Evolutionary conservation across 768 basidiomycete species (phyloP), one percentile per base, ranked within the genome.

Genomic region (Leccinellum rugosiceps): DNA sequence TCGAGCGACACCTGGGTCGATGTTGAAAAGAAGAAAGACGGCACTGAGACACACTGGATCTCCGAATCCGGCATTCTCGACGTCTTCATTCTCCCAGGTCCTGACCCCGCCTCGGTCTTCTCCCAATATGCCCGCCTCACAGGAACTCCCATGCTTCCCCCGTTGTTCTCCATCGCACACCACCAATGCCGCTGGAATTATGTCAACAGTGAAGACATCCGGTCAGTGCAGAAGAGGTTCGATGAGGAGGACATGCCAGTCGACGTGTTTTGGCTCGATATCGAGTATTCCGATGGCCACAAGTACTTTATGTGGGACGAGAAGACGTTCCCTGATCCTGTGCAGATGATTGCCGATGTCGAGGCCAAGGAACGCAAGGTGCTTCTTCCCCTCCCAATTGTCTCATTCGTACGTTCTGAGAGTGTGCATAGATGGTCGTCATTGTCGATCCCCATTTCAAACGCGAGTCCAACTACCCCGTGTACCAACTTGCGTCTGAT

Each of bases 151-250:
- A 86, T 88, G 4, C 78, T 99, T n/a, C 97, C 97, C 0, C 86
- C 93, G 9, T 82, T 90, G 19, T 98, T 92, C 85, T 85, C 92
- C 26, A 78, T 98, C 56, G 97, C 87, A 0, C 96, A 99, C 67
- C 97, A 98, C 72, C 97, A 98, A 70, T 98, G 96, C 71, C 80
- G 97, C 34, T 98, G 97, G 97, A 98, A 99, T 70, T 98, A 99
- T 67, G 80, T 96, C 61, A 91, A 87, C 74, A 87, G 91, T 26
- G 85, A 89, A 11, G 97, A 98, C 71, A 80, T 99, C 9, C 80
- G 92, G 11, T 79, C 82, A 4, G 93, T 98, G 9, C 89, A 95
- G 72, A 81, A 77, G 67, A 79, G 87, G 52, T 97, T 99, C 65
- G 97, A 99, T 58, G 92, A 95, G 63, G 91, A 88, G 43, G 90